Evolutionary conservation across 2,329 filamentous ascomycete species (phyloP).

Genomic region (Beauveria sp.): DNA sequence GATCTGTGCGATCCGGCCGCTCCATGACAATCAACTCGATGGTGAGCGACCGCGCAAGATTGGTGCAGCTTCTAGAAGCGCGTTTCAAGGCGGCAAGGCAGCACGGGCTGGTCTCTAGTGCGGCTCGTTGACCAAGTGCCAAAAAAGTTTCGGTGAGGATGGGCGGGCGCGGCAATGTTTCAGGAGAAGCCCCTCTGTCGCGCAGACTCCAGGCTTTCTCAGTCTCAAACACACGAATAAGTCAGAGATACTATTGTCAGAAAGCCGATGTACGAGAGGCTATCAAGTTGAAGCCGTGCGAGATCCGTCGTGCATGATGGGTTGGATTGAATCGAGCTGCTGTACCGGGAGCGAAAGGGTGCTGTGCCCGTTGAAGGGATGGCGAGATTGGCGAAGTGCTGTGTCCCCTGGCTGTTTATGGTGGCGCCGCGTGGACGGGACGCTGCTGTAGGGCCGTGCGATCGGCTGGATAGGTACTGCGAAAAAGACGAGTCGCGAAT

Average conservation of each 20-base stretch:
- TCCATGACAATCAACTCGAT: slow-evolving; percentile 22
- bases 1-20: slow-evolving; percentile 19
- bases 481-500: background rate
- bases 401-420: background rate
- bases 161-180: slow-evolving; percentile 8
- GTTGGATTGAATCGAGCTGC: background rate
- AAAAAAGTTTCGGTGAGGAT: slow-evolving; percentile 8
- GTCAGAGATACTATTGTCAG: background rate
- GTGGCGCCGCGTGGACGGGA: background rate
- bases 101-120: background rate
- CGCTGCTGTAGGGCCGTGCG: background rate
- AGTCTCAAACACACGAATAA: slow-evolving; percentile 3
- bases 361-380: background rate
- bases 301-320: background rate
- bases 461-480: background rate
- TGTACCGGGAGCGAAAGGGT: background rate
- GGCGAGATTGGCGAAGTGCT: slow-evolving; percentile 1
- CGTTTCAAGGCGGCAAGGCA: slow-evolving; percentile 7
- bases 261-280: background rate
- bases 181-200: slow-evolving; percentile 11
- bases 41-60: slow-evolving; percentile 16
- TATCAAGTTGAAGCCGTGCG: background rate
- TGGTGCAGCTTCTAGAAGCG: slow-evolving; percentile 16
- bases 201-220: background rate
- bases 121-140: background rate